Base-by-base conservation (phyloP, 176 grass and related monocot genomes). In the Saccharum officinarum region DNA sequence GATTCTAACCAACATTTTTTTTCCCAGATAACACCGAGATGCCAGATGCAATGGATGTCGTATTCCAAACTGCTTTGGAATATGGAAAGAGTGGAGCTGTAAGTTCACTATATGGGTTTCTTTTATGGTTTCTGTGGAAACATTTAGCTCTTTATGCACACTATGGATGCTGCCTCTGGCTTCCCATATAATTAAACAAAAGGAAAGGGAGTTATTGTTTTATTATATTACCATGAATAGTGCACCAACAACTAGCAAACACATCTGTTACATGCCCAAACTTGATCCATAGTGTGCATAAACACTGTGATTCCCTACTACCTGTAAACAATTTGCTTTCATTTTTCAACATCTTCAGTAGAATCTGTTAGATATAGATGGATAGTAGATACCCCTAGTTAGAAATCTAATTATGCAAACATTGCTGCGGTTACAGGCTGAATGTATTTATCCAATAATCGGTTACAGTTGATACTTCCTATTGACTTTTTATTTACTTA, bases 21-120 rank as follows among this genome's bases (percentile, higher is more conserved):
- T 76, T 81, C 50, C 52, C 46, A 95, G 93, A 67, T 88, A 87
- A 92, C 69, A 80, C 86, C 9, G 83, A 90, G 82, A 92, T 95
- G 93, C 90, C 93, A 67, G 93, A 95, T 78, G 90, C 93, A 60
- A 77, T 92, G 74, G 93, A 95, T 81, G 83, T 95, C 76, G 83
- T 92, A 86, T 95, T 90, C 68, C 93, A 95, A 83, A 78, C 44
- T 62, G 90, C 93, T 90, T 88, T 95, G 81, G 59, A 79, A 25
- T 85, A 71, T 81, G 93, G 90, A 3, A 90, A 77, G 90, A 79
- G 41, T 82, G 90, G 90, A 28, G 88, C 93, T 74, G 90, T 95
- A 87, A 90, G 90, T 91, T 73, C 33, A 41, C 45, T 39, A 67
- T 63, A 66, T 40, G 31, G 47, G 33, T 68, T 69, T 69, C 16